These are phyloP conservation scores for Hymenoscyphus albidus DNA, from an alignment of 2,329 filamentous ascomycete species.

Conservation along the genomic window DNA sequence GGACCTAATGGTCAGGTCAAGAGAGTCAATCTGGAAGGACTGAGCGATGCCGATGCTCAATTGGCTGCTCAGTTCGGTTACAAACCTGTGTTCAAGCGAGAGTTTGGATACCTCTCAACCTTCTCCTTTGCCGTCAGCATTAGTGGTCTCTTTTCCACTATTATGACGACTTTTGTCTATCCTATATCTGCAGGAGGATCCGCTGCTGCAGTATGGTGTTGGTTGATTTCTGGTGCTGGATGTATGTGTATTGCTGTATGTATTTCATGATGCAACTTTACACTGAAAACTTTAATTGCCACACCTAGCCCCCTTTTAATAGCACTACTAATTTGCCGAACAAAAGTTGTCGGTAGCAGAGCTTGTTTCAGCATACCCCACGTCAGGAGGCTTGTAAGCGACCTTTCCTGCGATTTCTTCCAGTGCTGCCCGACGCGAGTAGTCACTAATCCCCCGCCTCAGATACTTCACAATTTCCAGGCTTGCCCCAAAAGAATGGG, in stretches of 20 bases:
- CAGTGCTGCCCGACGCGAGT: not conserved
- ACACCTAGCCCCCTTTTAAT: not conserved
- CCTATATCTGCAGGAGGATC: conserved; percentile 51
- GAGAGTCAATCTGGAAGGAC: conserved; percentile 24
- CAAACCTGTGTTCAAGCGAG: conserved; percentile 52
- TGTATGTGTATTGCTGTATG: conserved; percentile 50
- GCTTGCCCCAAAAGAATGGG: conserved; percentile 45
- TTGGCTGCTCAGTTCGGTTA: conserved; percentile 34
- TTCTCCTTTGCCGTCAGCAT: conserved; percentile 59
- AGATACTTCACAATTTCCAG: conserved; percentile 54
- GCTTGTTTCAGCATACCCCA: conserved; percentile 55
- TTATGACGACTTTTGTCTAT: conserved; percentile 52
- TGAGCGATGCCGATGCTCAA: conserved; percentile 32
- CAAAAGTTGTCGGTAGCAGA: conserved; percentile 48
- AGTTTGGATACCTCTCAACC: conserved; percentile 55
- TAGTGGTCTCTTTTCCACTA: conserved; percentile 51
- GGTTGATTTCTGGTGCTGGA: conserved; percentile 53
- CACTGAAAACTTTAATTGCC: conserved; percentile 6
- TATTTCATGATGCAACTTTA: conserved; percentile 6
- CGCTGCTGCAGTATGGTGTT: conserved; percentile 54
- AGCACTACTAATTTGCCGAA: not conserved
- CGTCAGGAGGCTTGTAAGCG: conserved; percentile 44
- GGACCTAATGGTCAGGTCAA: conserved; percentile 21
- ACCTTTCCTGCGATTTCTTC: not conserved
- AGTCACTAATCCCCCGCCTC: conserved; percentile 21